Base-by-base conservation (phyloP, 768 basidiomycete species). In the Amanita muscaria region DNA sequence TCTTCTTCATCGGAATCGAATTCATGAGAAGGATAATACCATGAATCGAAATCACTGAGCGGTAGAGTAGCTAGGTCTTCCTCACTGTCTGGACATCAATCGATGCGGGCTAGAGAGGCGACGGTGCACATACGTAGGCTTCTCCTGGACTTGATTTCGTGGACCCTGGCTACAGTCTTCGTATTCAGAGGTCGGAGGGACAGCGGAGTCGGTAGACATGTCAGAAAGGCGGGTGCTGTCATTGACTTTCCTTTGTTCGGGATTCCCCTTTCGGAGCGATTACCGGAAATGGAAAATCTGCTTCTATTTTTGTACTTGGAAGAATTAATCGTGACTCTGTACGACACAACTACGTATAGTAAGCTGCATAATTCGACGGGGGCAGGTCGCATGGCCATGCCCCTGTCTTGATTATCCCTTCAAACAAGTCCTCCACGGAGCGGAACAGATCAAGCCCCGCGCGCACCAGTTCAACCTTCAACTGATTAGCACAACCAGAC, bases 1-100 rank as follows among this genome's bases (percentile, higher is more conserved):
- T 74, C 64, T 49, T 81, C 79, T 33, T 79, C 79, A 49, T 82
- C 79, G 12, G 80, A 79, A 46, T 75, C 74, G 56, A 80, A 73
- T 21, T 81, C 83, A 55, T 80, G 77, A n/a, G 82, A 78, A 2
- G 88, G 88, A 55, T 87, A 89, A 57, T 87, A 89, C 83, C 85
- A 90, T 16, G 76, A 70, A 54, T 86, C 83, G 47, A 73, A 76
- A 62, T 90, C 88, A 51, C 78, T 79, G 47, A 80, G 59, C 35
- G 80, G 75, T 24, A 75, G 61, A n/a, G 61, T 50, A 54, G 64
- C 46, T 47, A 62, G 50, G 50, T 64, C 67, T 49, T 53, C 55
- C 44, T 30, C 36, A 38, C 51, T 47, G 45, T 42, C 8, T 14
- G n/a, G 19, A 14, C 19, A 23, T n/a, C n/a, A n/a, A n/a, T n/a